Percentiles rank a stretch among this genome's conserved stretches.
Conservation (phyloP, 2,329 filamentous ascomycete genomes). For the Xylaria sp. region DNA sequence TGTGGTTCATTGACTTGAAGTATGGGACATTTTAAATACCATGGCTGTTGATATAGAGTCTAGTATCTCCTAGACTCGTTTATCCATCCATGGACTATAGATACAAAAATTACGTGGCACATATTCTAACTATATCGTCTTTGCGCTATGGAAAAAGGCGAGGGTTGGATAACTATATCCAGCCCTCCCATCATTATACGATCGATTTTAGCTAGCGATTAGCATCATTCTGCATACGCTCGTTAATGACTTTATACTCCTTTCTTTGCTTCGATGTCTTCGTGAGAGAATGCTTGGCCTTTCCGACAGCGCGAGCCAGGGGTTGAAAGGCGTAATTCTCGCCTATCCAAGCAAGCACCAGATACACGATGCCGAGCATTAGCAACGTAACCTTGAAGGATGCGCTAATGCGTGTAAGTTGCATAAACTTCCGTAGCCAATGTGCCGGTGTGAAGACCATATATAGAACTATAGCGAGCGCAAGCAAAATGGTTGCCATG, state of each 20-base stretch:
- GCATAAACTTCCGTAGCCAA: conserved; percentile 80
- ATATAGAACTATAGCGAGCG: conserved; percentile 76
- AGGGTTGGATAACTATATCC: neutral
- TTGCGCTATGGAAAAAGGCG: neutral
- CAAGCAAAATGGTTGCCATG: conserved; percentile 76
- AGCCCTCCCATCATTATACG: neutral
- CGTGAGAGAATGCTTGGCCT: conserved; percentile 66
- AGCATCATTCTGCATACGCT: conserved; percentile 66
- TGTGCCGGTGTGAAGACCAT: conserved; percentile 81
- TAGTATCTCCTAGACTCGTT: too few relatives aligned
- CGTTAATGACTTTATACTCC: conserved; percentile 83
- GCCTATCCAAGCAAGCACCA: conserved; percentile 74
- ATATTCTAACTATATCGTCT: neutral
- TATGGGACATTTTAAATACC: neutral
- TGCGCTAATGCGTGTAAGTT: conserved; percentile 80
- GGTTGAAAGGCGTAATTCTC: conserved; percentile 78
- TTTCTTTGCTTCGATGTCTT: conserved; percentile 80
- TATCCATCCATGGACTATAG: neutral
- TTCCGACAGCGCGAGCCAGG: conserved; percentile 75
- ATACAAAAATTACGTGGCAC: neutral
- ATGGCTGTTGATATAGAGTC: neutral
- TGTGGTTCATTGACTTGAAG: neutral
- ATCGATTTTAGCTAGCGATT: neutral
- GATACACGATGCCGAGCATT: conserved; percentile 74
- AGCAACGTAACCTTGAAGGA: conserved; percentile 80